Conservation (phyloP, 495 filamentous ascomycete species). For the Xylaria longipes region DNA sequence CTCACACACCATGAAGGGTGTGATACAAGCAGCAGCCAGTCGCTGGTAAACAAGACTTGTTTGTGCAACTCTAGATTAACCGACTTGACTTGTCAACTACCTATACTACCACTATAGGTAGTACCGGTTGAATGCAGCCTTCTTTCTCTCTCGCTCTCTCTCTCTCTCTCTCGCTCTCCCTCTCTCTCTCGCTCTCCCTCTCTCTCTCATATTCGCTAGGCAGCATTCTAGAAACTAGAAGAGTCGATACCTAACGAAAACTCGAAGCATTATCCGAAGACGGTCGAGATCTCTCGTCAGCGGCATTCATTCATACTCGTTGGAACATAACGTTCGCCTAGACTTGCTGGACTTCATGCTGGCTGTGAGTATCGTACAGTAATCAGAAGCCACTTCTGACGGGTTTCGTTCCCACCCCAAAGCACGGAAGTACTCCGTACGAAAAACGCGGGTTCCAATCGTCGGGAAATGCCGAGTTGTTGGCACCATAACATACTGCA, state of each 20-base stretch:
- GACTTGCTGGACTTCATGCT: neutral
- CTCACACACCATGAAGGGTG: constrained; percentile 2
- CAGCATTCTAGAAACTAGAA: neutral
- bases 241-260: neutral
- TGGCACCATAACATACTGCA: constrained; percentile 5
- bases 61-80: constrained; percentile 3
- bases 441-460: neutral
- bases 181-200: no score
- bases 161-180: no score
- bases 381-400: constrained; percentile 21
- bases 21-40: constrained; percentile 6
- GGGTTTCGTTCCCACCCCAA: neutral
- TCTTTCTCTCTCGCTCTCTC: no score
- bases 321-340: constrained; percentile 13
- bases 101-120: neutral
- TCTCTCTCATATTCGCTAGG: neutral
- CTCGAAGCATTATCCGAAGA: neutral
- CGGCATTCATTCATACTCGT: constrained; percentile 4
- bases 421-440: constrained; percentile 18
- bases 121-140: neutral
- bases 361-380: constrained; percentile 17
- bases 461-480: constrained; percentile 13
- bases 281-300: constrained; percentile 10
- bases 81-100: constrained; percentile 1
- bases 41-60: neutral